phyloP scores from a whole-genome alignment of 257 asterid species.

The Fraxinus excelsior region DNA sequence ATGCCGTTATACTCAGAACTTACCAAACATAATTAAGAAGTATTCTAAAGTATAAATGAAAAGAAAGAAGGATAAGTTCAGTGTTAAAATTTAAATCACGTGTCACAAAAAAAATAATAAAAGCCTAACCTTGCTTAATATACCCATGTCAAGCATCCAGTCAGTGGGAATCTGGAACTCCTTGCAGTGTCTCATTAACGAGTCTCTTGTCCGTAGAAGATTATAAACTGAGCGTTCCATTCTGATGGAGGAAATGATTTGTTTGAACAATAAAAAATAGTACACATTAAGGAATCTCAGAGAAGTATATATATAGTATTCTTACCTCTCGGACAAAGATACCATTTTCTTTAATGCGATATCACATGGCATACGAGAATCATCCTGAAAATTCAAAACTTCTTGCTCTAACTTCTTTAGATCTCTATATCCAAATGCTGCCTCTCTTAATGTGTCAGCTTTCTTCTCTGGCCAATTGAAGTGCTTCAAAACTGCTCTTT shows the following conservation, averaged over 20 bases:
- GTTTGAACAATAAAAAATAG: background rate
- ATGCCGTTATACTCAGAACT: background rate
- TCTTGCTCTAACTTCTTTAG: conserved; percentile 75
- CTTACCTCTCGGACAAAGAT: conserved; percentile 79
- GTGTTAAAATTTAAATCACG: background rate
- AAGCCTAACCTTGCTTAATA: conserved; percentile 67
- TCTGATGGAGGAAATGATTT: conserved; percentile 35
- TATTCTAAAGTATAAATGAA: background rate
- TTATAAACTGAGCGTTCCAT: conserved; percentile 79
- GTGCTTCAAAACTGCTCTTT: conserved; percentile 93
- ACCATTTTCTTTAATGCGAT: conserved; percentile 71
- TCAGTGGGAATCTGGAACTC: conserved; percentile 80
- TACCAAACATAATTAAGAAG: background rate
- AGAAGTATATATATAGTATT: background rate
- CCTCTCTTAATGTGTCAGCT: conserved; percentile 86
- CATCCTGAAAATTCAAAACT: conserved; percentile 59
- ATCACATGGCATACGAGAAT: conserved; percentile 71
- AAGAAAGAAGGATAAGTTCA: background rate
- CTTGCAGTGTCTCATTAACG: conserved; percentile 69
- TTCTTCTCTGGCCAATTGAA: conserved; percentile 96
- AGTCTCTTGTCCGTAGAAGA: conserved; percentile 73
- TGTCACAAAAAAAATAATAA: background rate
- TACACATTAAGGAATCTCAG: background rate
- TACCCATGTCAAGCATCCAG: conserved; percentile 88
- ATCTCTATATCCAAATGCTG: conserved; percentile 86